Conservation (phyloP, 805 yeast species). For the Saturnispora diversa region DNA sequence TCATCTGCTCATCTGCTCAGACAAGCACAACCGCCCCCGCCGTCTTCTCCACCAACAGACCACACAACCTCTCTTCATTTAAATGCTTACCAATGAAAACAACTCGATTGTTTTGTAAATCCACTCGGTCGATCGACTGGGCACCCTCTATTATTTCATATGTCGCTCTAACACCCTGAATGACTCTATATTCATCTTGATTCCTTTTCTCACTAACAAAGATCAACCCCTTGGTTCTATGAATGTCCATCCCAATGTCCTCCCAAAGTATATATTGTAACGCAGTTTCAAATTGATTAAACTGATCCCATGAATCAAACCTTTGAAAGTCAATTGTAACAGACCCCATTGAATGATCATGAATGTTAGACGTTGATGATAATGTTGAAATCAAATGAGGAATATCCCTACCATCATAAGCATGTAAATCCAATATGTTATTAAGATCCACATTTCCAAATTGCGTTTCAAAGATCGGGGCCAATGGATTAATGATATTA, state of each 20-base stretch:
- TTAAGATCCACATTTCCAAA: constrained; percentile 69
- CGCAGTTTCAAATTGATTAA: constrained; percentile 46
- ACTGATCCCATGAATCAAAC: constrained; percentile 31
- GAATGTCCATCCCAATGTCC: constrained; percentile 55
- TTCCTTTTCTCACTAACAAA: constrained; percentile 35
- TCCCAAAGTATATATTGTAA: constrained; percentile 78
- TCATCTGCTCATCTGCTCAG: too few species aligned
- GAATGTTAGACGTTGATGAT: constrained; percentile 26
- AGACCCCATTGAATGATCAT: constrained; percentile 49
- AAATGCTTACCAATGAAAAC: constrained; percentile 34
- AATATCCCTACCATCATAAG: constrained; percentile 47
- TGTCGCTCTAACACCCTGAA: constrained; percentile 91
- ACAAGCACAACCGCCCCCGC: too few species aligned
- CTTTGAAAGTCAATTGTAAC: constrained; percentile 39
- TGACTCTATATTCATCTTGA: constrained; percentile 45
- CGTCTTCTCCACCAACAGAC: too few species aligned
- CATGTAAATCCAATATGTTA: constrained; percentile 66
- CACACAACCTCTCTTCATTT: too few species aligned
- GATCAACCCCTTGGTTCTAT: constrained; percentile 73
- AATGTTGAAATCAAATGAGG: constrained; percentile 15
- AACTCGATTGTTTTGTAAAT: constrained; percentile 17
- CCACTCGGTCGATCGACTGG: constrained; percentile 14
- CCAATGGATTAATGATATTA: constrained; percentile 52
- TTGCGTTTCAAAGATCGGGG: constrained; percentile 57
- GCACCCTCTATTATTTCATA: constrained; percentile 62